Evolutionary conservation across 2,329 filamentous ascomycete genomes (phyloP).

Genomic region (Nemania diffusa): DNA sequence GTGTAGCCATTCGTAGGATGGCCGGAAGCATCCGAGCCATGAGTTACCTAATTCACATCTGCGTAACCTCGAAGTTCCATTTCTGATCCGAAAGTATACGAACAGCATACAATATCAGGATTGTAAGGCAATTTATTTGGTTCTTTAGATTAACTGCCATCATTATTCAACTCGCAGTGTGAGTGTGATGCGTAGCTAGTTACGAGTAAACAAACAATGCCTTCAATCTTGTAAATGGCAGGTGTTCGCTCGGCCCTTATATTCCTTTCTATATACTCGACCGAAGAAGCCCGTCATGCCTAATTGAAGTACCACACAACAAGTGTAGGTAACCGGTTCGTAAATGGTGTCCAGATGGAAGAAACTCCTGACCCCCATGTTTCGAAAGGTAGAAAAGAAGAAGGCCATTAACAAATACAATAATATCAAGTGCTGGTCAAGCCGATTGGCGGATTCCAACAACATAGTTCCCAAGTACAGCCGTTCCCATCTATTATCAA

Average conservation of each 20-base stretch:
- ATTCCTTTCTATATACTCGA: conserved; percentile 28
- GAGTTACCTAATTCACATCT: too few species aligned
- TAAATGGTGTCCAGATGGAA: conserved; percentile 26
- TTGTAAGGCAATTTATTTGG: conserved; percentile 20
- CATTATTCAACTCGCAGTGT: conserved; percentile 4
- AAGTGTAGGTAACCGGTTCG: conserved; percentile 22
- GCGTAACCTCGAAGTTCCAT: too few species aligned
- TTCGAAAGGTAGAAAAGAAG: conserved; percentile 32
- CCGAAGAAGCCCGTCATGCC: conserved; percentile 18
- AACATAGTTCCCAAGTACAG: conserved; percentile 21
- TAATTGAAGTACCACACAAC: conserved; percentile 2
- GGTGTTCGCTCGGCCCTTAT: conserved; percentile 28
- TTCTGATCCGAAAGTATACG: too few species aligned
- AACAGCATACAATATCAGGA: background rate
- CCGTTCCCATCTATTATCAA: conserved; percentile 39
- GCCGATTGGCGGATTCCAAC: conserved; percentile 27
- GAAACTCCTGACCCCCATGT: conserved; percentile 20
- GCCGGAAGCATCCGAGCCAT: too few species aligned
- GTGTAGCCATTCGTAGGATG: too few species aligned
- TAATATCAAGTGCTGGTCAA: conserved; percentile 28
- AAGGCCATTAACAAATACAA: conserved; percentile 36
- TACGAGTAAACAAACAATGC: conserved; percentile 18
- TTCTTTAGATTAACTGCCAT: conserved; percentile 17
- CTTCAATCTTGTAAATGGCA: conserved; percentile 23
- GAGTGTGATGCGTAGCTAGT: conserved; percentile 7